A percentile compares a stretch with the other conserved stretches of the same genome.
Evolutionary conservation across 257 asterid species (phyloP).

Genomic region (Solanum pimpinellifolium): DNA sequence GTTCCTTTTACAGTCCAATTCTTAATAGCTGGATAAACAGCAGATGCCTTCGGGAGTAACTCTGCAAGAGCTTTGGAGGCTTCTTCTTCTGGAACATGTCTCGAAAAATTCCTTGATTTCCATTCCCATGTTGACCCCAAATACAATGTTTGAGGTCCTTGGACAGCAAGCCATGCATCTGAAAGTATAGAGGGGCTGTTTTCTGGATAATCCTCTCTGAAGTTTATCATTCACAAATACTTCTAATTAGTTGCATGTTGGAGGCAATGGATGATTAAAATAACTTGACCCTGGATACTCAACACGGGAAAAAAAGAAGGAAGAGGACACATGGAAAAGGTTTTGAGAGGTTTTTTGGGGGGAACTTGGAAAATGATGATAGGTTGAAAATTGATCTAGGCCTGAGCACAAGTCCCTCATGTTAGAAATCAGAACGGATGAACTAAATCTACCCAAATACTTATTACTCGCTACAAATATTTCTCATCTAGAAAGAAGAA

Average conservation of each 20-base stretch:
- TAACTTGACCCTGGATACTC: not conserved
- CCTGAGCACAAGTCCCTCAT: not conserved
- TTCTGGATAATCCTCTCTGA: slow-evolving; percentile 58
- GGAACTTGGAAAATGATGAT: not conserved
- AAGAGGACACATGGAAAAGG: not conserved
- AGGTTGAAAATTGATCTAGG: not conserved
- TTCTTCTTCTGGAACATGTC: slow-evolving; percentile 46
- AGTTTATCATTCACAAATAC: not conserved
- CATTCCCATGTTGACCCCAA: slow-evolving; percentile 97
- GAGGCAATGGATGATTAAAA: not conserved
- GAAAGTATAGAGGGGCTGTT: slow-evolving; percentile 76
- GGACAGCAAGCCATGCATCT: slow-evolving; percentile 87
- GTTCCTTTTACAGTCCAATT: slow-evolving; percentile 51
- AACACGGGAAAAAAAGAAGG: not conserved
- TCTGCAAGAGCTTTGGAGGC: slow-evolving; percentile 43
- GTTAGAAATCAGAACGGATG: not conserved
- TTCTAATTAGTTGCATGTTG: not conserved
- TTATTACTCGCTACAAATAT: not conserved
- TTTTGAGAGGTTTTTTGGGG: not conserved
- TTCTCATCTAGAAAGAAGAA: not conserved
- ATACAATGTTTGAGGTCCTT: slow-evolving; percentile 46
- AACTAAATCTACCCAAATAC: not conserved
- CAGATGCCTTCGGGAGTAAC: slow-evolving; percentile 61
- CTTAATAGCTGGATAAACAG: slow-evolving; percentile 53
- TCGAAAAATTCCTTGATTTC: slow-evolving; percentile 58